Percentiles rank a stretch among this genome's conserved stretches.
phyloP scores from a whole-genome alignment of 306 rosid genomes.

The Quercus cerris region DNA sequence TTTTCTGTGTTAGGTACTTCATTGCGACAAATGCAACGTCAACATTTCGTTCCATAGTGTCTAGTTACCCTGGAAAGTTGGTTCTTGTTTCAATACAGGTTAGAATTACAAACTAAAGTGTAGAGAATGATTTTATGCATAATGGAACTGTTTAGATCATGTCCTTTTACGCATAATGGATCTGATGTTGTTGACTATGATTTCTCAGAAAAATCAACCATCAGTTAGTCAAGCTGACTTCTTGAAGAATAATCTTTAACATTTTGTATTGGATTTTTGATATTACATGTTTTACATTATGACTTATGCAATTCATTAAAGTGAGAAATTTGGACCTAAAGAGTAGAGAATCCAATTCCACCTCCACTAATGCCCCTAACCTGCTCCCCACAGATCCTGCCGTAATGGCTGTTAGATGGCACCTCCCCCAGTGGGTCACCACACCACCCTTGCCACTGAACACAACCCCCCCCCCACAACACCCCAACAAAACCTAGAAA shows the following conservation, averaged over 20 bases:
- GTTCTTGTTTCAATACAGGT: conserved; percentile 89
- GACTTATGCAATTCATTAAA: background rate
- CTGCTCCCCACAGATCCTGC: background rate
- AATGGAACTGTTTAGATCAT: background rate
- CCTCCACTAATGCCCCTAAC: background rate
- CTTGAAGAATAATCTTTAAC: background rate
- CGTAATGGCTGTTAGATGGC: background rate
- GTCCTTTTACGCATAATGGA: background rate
- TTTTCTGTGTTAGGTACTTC: conserved; percentile 55
- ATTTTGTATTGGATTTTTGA: background rate
- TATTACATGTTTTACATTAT: background rate
- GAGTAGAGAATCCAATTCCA: background rate
- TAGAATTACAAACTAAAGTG: background rate
- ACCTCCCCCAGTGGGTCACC: background rate
- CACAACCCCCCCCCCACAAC: background rate
- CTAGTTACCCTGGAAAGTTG: conserved; percentile 71
- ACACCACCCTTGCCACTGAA: background rate
- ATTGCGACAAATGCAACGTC: conserved; percentile 86
- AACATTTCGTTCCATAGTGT: conserved; percentile 68
- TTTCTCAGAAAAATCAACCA: background rate
- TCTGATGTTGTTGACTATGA: background rate
- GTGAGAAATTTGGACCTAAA: background rate
- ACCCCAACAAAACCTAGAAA: too few relatives aligned
- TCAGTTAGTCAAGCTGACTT: background rate
- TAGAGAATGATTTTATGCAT: too few relatives aligned